These are phyloP conservation scores for Apiospora sp. DNA, from an alignment of 2,329 filamentous ascomycete genomes.

Conservation along the genomic window DNA sequence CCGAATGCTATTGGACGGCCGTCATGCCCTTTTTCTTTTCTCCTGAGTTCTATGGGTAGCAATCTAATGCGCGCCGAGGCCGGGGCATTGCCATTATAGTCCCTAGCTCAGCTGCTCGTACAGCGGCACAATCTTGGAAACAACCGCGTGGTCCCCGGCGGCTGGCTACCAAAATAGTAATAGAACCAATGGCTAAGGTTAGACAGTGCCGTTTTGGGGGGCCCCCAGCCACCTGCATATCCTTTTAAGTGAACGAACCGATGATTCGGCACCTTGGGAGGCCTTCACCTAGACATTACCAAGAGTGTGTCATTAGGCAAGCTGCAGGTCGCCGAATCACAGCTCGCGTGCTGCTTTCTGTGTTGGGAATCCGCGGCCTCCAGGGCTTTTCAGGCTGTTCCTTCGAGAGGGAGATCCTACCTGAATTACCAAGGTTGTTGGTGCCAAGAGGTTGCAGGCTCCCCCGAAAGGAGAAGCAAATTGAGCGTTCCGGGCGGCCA, in stretches of 20 bases:
- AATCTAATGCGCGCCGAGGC: slow-evolving; percentile 10
- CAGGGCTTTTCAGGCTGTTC: slow-evolving; percentile 7
- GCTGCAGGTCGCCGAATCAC: slow-evolving; percentile 15
- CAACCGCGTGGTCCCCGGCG: slow-evolving; percentile 15
- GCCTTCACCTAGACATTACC: not conserved
- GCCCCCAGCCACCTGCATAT: slow-evolving; percentile 14
- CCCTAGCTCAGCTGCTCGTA: slow-evolving; percentile 6
- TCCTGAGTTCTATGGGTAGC: not conserved
- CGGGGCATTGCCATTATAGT: slow-evolving; percentile 12
- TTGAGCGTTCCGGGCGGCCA: slow-evolving; percentile 19
- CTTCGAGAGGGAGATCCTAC: not conserved
- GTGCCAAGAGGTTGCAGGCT: slow-evolving; percentile 20
- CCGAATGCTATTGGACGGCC: slow-evolving; percentile 6
- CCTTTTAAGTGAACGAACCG: not conserved
- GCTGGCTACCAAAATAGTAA: slow-evolving; percentile 19
- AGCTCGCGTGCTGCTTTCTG: not conserved
- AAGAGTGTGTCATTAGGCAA: not conserved
- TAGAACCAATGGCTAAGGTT: not conserved
- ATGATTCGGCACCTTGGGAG: slow-evolving; percentile 2
- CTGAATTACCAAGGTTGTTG: not conserved
- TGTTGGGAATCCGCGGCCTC: not conserved
- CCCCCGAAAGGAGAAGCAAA: slow-evolving; percentile 18
- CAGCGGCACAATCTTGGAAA: slow-evolving; percentile 19
- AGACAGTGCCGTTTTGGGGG: not conserved
- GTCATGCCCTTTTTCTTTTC: slow-evolving; percentile 6